Conservation (phyloP, 2,329 filamentous ascomycete genomes). For the Fusarium sp. region DNA sequence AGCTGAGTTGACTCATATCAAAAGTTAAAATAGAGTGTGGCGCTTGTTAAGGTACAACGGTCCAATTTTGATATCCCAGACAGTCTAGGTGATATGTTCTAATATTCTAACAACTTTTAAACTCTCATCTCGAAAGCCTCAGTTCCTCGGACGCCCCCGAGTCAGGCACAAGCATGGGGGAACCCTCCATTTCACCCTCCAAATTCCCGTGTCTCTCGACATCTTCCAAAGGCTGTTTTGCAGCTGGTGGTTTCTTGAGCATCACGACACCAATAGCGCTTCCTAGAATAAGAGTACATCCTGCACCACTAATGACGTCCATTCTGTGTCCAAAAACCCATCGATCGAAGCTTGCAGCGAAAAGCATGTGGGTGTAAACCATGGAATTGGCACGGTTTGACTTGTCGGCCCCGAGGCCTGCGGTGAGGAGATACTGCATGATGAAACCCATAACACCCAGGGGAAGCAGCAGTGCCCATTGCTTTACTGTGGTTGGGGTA, state of each 20-base stretch:
- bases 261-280: constrained; percentile 62
- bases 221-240: constrained; percentile 42
- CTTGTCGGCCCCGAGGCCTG: constrained; percentile 77
- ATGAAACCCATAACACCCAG: constrained; percentile 80
- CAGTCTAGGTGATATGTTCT: neutral
- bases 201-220: constrained; percentile 47
- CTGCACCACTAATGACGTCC: constrained; percentile 58
- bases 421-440: constrained; percentile 87
- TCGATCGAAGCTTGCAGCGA: constrained; percentile 62
- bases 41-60: neutral
- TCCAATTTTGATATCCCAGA: neutral
- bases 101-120: neutral
- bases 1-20: neutral
- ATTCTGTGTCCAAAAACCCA: constrained; percentile 63
- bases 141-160: constrained; percentile 40
- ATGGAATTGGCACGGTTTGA: constrained; percentile 66
- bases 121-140: constrained; percentile 23
- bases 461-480: constrained; percentile 75
- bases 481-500: constrained; percentile 51
- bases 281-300: constrained; percentile 62
- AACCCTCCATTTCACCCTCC: constrained; percentile 48
- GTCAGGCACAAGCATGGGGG: constrained; percentile 52
- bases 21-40: neutral
- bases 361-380: constrained; percentile 67
- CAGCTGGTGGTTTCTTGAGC: constrained; percentile 51